Evolutionary conservation across 1,284 basidiomycete species (phyloP).

Genomic region (Naganishia sp.): DNA sequence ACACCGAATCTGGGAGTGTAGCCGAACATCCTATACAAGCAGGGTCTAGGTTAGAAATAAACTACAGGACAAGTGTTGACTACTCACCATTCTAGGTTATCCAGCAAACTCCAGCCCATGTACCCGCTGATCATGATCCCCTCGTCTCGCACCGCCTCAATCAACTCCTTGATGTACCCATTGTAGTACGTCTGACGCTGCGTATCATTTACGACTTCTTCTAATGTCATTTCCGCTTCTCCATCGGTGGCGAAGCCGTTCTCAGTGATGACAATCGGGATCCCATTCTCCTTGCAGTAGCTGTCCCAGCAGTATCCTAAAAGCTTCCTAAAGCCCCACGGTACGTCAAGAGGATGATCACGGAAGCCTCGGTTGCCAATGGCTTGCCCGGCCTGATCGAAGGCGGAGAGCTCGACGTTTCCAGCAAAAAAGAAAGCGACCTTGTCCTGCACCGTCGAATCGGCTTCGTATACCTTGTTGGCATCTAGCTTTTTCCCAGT

Average conservation of each 20-base stretch:
- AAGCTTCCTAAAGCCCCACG: constrained; percentile 36
- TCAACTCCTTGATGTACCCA: constrained; percentile 39
- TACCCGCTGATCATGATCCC: constrained; percentile 38
- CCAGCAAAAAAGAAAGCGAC: constrained; percentile 11
- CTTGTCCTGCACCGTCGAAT: constrained; percentile 7
- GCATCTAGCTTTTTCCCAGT: constrained; percentile 29
- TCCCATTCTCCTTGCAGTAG: constrained; percentile 8
- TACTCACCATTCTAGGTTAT: constrained; percentile 26
- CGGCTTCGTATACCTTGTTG: constrained; percentile 7
- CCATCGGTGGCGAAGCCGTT: constrained; percentile 21
- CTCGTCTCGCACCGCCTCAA: constrained; percentile 38
- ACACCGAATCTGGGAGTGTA: constrained; percentile 17
- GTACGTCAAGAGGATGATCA: constrained; percentile 40
- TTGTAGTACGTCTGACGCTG: constrained; percentile 40
- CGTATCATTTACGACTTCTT: constrained; percentile 27
- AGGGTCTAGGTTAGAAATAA: neutral
- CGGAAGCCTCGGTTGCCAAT: constrained; percentile 37
- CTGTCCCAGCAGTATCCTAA: constrained; percentile 30
- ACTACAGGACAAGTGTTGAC: neutral
- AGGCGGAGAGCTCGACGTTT: constrained; percentile 15
- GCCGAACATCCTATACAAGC: constrained; percentile 6
- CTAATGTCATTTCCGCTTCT: constrained; percentile 24
- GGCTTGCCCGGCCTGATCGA: constrained; percentile 34
- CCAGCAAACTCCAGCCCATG: constrained; percentile 43
- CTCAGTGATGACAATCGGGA: constrained; percentile 38